These are phyloP conservation scores for Clarireedia sp. DNA, from an alignment of 2,329 filamentous ascomycete species.

Conservation along the genomic window DNA sequence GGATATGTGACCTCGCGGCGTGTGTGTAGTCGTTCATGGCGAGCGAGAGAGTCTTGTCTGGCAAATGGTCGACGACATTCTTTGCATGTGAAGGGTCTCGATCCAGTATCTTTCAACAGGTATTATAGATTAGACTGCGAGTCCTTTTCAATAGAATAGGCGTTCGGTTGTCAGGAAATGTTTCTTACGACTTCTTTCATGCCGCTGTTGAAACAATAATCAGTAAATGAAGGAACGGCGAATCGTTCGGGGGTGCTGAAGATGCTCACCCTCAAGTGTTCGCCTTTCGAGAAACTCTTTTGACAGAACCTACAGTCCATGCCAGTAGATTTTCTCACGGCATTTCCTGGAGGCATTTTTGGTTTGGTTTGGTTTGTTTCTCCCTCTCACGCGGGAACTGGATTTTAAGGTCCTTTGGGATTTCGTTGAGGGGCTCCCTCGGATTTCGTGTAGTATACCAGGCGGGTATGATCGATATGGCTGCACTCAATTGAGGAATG, in stretches of 20 bases:
- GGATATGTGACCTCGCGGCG: slow-evolving; percentile 25
- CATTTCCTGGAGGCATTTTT: too few relatives aligned
- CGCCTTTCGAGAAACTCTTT: slow-evolving; percentile 35
- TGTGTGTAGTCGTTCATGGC: slow-evolving; percentile 36
- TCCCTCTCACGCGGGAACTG: too few relatives aligned
- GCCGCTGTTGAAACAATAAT: neutral
- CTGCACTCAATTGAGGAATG: too few relatives aligned
- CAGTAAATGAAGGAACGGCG: slow-evolving; percentile 1
- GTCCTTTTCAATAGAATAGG: slow-evolving; percentile 16
- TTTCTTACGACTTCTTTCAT: slow-evolving; percentile 8
- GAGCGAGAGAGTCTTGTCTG: slow-evolving; percentile 36
- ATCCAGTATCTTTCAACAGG: slow-evolving; percentile 15
- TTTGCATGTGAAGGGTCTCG: slow-evolving; percentile 33
- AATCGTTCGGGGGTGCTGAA: neutral
- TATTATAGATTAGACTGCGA: neutral
- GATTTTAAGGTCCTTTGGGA: too few relatives aligned
- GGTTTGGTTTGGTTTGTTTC: too few relatives aligned
- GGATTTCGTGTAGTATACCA: too few relatives aligned
- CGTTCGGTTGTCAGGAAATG: neutral
- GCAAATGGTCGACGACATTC: slow-evolving; percentile 35
- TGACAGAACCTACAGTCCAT: slow-evolving; percentile 34
- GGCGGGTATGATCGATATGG: too few relatives aligned
- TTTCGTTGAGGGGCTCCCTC: too few relatives aligned
- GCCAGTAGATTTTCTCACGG: neutral
- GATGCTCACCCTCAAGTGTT: slow-evolving; percentile 32